Conservation (phyloP, 306 rosid species). For the Begonia fuchsioides region DNA sequence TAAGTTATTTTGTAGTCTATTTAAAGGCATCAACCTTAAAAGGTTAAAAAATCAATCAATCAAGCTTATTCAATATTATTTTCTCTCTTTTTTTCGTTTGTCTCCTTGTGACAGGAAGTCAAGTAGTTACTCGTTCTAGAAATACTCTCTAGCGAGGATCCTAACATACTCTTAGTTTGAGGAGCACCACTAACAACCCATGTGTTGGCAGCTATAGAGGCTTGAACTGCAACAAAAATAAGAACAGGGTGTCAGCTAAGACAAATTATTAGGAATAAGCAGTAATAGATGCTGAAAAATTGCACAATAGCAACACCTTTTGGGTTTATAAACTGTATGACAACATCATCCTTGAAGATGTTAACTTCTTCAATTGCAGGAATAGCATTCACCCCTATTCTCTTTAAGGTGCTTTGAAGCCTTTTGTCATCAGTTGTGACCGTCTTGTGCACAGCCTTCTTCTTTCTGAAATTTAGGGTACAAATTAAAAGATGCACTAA, state of each 20-base stretch:
- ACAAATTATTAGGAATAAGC: not conserved
- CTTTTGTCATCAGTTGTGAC: conserved; percentile 49
- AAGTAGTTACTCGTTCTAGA: too few species aligned
- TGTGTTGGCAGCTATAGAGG: conserved; percentile 93
- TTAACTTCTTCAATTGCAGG: conserved; percentile 96
- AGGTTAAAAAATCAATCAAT: too few species aligned
- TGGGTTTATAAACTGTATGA: conserved; percentile 81
- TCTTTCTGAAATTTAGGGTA: conserved; percentile 46
- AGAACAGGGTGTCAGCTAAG: not conserved
- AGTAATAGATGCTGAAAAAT: not conserved
- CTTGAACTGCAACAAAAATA: conserved; percentile 61
- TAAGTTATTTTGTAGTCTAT: too few species aligned
- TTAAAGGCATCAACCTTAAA: too few species aligned
- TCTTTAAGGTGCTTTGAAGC: conserved; percentile 95
- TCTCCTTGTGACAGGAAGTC: too few species aligned
- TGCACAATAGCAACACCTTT: conserved; percentile 35
- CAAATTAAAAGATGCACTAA: not conserved
- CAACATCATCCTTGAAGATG: conserved; percentile 89
- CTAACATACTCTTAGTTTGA: conserved; percentile 92
- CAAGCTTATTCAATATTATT: too few species aligned
- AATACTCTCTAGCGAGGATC: too few species aligned
- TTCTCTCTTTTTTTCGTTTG: too few species aligned
- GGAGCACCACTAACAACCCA: conserved; percentile 99
- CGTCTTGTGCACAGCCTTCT: conserved; percentile 99
- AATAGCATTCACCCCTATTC: conserved; percentile 94